Percentiles rank a stretch among this genome's conserved stretches.
phyloP scores from a whole-genome alignment of 176 grass and related monocot genomes.

The Hsuehochloa calcarea region DNA sequence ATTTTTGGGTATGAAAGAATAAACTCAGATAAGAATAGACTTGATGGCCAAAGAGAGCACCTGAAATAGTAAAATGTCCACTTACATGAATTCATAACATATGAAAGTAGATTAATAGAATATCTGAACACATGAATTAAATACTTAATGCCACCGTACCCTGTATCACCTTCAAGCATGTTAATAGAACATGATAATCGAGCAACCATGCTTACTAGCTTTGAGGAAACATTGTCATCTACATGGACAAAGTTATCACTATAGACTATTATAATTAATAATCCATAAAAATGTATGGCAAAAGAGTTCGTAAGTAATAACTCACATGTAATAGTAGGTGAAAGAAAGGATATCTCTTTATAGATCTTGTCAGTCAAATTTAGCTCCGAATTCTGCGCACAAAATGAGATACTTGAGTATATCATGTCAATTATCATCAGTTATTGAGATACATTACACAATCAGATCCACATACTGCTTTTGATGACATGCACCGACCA shows the following conservation, averaged over 20 bases:
- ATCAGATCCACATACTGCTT: conserved; percentile 47
- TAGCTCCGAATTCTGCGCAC: conserved; percentile 39
- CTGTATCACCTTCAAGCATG: conserved; percentile 98
- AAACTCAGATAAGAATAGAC: conserved; percentile 81
- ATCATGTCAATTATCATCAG: not conserved
- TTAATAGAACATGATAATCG: conserved; percentile 75
- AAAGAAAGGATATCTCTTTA: conserved; percentile 82
- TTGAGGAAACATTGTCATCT: conserved; percentile 36
- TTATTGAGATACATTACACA: not conserved
- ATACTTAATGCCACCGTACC: conserved; percentile 48
- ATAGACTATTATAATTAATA: conserved; percentile 8
- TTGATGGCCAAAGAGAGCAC: conserved; percentile 92
- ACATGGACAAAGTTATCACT: conserved; percentile 6
- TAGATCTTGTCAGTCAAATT: conserved; percentile 45
- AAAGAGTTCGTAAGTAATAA: conserved; percentile 14
- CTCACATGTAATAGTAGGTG: conserved; percentile 61
- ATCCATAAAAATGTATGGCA: not conserved
- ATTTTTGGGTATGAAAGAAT: conserved; percentile 71
- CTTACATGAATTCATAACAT: not conserved
- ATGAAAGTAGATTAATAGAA: not conserved
- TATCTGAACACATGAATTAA: not conserved
- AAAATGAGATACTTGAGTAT: conserved; percentile 6
- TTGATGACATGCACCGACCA: conserved; percentile 45
- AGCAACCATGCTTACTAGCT: conserved; percentile 46
- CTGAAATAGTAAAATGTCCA: conserved; percentile 45